phyloP scores from a whole-genome alignment of 2,329 filamentous ascomycete species.

The Fusarium sp. region DNA sequence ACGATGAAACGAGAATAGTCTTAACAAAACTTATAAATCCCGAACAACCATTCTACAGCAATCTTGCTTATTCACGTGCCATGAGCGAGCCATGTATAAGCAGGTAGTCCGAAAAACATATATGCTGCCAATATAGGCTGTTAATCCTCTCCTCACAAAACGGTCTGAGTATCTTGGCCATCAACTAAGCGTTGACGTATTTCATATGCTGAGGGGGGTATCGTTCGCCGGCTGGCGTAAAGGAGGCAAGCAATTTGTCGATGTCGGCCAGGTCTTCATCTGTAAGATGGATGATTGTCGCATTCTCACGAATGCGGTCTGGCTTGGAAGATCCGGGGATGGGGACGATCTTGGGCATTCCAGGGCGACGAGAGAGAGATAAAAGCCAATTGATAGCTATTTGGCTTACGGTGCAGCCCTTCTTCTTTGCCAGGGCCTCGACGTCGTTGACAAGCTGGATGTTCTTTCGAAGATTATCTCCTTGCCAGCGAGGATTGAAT shows the following conservation, averaged over 20 bases:
- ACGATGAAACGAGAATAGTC: constrained; percentile 18
- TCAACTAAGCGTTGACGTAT: constrained; percentile 35
- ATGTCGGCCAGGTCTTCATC: constrained; percentile 65
- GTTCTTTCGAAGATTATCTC: constrained; percentile 73
- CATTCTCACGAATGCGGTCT: constrained; percentile 72
- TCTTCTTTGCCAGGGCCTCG: constrained; percentile 68
- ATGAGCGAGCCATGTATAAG: background rate
- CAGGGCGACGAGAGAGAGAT: constrained; percentile 62
- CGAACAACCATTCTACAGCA: background rate
- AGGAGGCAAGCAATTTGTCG: constrained; percentile 62
- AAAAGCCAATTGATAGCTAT: constrained; percentile 75
- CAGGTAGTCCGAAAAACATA: background rate
- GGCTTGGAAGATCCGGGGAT: constrained; percentile 74
- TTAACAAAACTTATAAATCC: background rate
- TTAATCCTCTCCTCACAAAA: background rate
- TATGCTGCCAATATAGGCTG: background rate
- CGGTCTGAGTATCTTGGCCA: background rate
- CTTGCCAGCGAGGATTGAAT: constrained; percentile 69
- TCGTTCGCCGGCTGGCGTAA: constrained; percentile 62
- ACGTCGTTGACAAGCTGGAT: constrained; percentile 70
- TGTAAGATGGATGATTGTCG: constrained; percentile 62
- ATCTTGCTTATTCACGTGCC: background rate
- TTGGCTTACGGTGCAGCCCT: constrained; percentile 72
- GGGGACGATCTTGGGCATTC: constrained; percentile 71
- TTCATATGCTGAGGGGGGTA: constrained; percentile 56